phyloP scores from a whole-genome alignment of 768 basidiomycete species.

The Fibroporia radiculosa region DNA sequence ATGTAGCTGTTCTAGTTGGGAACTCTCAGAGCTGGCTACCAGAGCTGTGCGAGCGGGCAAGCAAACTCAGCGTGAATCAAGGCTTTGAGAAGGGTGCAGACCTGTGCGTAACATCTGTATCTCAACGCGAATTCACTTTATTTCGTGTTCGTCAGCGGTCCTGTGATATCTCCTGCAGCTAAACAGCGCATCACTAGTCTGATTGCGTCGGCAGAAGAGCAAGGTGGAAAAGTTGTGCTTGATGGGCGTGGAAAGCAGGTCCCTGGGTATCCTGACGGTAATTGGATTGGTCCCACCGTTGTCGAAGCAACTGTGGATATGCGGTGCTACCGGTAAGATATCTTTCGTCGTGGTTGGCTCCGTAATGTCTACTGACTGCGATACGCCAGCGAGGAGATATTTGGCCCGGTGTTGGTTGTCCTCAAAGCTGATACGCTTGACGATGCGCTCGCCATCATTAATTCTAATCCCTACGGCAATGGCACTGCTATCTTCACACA shows the following conservation, averaged over 20 bases:
- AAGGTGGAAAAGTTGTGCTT: slow-evolving; percentile 82
- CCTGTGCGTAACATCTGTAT: slow-evolving; percentile 43
- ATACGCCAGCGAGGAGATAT: slow-evolving; percentile 76
- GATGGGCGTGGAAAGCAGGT: slow-evolving; percentile 75
- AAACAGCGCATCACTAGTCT: slow-evolving; percentile 70
- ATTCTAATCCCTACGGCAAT: slow-evolving; percentile 86
- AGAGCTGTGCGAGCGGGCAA: slow-evolving; percentile 76
- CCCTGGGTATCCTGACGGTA: slow-evolving; percentile 74
- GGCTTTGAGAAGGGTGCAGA: slow-evolving; percentile 88
- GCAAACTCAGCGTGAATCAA: slow-evolving; percentile 73
- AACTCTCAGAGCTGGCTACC: slow-evolving; percentile 74
- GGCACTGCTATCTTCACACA: slow-evolving; percentile 96
- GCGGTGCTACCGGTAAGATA: slow-evolving; percentile 75
- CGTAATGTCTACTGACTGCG: slow-evolving; percentile 1
- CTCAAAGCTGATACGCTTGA: slow-evolving; percentile 78
- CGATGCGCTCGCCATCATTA: slow-evolving; percentile 85
- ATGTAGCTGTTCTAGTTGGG: slow-evolving; percentile 79
- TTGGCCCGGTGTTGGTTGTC: slow-evolving; percentile 83
- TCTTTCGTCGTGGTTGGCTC: background rate
- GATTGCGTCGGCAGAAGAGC: slow-evolving; percentile 63
- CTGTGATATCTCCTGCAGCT: slow-evolving; percentile 76
- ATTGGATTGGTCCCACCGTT: slow-evolving; percentile 92
- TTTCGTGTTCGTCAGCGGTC: slow-evolving; percentile 43
- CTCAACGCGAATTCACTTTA: background rate
- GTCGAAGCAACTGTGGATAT: slow-evolving; percentile 77